A percentile compares a stretch with the other conserved stretches of the same genome.
Conservation (phyloP, 257 asterid genomes). For the Capsicum rhomboideum region DNA sequence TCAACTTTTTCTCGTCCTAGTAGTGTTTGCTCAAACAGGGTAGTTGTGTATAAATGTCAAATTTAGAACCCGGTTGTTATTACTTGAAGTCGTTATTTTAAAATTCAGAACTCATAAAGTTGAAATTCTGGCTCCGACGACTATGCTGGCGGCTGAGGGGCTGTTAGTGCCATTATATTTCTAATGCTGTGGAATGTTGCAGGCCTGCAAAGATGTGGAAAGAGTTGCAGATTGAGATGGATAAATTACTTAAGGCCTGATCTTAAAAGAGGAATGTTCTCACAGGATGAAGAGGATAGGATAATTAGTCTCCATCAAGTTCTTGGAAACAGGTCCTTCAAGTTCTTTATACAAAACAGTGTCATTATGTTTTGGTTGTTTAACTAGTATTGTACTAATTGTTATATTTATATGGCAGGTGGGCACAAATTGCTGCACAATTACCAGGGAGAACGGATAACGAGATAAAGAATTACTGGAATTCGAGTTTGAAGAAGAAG, state of each 20-base stretch:
- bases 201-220: constrained; percentile 85
- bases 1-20: neutral
- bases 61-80: neutral
- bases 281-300: constrained; percentile 67
- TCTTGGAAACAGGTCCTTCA: constrained; percentile 55
- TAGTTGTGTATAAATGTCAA: neutral
- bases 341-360: neutral
- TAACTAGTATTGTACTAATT: neutral
- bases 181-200: constrained; percentile 8
- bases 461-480: constrained; percentile 85
- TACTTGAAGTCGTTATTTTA: neutral
- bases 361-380: neutral
- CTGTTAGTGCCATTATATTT: too few relatives aligned
- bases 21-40: neutral
- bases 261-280: constrained; percentile 79
- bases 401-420: constrained; percentile 27
- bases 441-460: constrained; percentile 88
- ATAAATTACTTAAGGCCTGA: constrained; percentile 84
- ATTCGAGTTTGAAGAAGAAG: constrained; percentile 71
- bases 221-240: constrained; percentile 87
- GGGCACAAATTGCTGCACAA: constrained; percentile 89
- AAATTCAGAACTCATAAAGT: neutral
- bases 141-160: neutral
- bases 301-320: constrained; percentile 59
- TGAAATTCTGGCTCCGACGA: neutral